A percentile compares a stretch with the other conserved stretches of the same genome.
These are phyloP conservation scores for Pseudogymnoascus sp. DNA, from an alignment of 2,329 filamentous ascomycete species.

Conservation along the genomic window DNA sequence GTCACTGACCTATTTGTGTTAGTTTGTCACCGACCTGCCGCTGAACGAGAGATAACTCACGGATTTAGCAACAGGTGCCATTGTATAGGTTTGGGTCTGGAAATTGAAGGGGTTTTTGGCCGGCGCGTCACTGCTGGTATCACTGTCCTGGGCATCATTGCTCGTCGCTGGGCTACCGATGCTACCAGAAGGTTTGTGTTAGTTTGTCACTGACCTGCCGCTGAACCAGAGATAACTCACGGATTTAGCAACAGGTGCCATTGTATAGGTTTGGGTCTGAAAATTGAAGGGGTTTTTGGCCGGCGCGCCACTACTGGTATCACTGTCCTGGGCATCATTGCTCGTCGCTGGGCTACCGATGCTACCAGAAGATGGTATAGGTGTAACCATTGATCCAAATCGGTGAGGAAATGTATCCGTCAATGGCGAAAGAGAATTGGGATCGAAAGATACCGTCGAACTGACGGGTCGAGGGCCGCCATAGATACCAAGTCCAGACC, in stretches of 20 bases:
- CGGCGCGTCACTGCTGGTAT: slow-evolving; percentile 26
- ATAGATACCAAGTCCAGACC: slow-evolving; percentile 22
- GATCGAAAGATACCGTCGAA: slow-evolving; percentile 32
- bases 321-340: slow-evolving; percentile 22
- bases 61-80: slow-evolving; percentile 63
- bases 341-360: slow-evolving; percentile 17
- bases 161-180: slow-evolving; percentile 17
- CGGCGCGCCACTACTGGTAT: slow-evolving; percentile 26
- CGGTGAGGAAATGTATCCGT: slow-evolving; percentile 24
- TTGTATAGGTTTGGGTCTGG: slow-evolving; percentile 70
- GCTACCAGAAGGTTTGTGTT: slow-evolving; percentile 18
- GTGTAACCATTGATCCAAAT: slow-evolving; percentile 28
- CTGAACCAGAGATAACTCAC: slow-evolving; percentile 38
- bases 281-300: slow-evolving; percentile 81
- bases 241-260: slow-evolving; percentile 63
- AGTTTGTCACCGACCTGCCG: slow-evolving; percentile 23
- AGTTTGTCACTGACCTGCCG: slow-evolving; percentile 23
- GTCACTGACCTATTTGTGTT: too few relatives aligned
- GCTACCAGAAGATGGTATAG: slow-evolving; percentile 21
- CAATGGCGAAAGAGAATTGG: slow-evolving; percentile 39
- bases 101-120: slow-evolving; percentile 81
- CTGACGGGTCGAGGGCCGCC: slow-evolving; percentile 17
- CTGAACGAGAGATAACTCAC: slow-evolving; percentile 38
- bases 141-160: slow-evolving; percentile 22
- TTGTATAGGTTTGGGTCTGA: slow-evolving; percentile 70